These are phyloP conservation scores for Botryotinia calthae DNA, from an alignment of 2,329 filamentous ascomycete species.

Conservation along the genomic window DNA sequence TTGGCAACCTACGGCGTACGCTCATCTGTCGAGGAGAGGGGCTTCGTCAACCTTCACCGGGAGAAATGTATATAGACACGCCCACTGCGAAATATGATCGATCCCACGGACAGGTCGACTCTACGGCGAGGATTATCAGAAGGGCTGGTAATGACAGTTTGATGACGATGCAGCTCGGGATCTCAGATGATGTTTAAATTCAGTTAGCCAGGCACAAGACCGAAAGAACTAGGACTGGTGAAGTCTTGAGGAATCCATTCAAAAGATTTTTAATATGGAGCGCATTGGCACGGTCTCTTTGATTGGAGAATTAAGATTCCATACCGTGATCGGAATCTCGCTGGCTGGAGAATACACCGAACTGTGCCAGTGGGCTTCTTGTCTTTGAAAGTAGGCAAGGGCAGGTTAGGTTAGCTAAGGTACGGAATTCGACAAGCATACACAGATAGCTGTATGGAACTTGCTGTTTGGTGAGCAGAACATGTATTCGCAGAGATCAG, in stretches of 20 bases:
- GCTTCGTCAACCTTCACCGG: background rate
- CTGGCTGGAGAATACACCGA: background rate
- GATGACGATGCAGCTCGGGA: constrained; percentile 9
- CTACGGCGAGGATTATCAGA: constrained; percentile 6
- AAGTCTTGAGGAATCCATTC: background rate
- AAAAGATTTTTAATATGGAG: background rate
- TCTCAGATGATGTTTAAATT: constrained; percentile 1
- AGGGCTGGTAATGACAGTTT: constrained; percentile 5
- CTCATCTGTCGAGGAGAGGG: background rate
- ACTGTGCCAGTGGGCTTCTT: background rate
- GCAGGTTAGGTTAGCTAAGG: no score
- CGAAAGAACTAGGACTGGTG: background rate
- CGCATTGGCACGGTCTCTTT: background rate
- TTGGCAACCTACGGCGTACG: background rate
- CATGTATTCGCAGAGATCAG: background rate
- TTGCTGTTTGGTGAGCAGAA: background rate
- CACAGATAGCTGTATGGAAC: background rate
- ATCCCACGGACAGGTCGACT: background rate
- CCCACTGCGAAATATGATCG: background rate
- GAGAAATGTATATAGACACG: background rate
- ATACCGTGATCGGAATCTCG: background rate
- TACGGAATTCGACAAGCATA: background rate
- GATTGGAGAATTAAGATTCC: background rate
- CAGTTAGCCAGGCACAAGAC: constrained; percentile 4
- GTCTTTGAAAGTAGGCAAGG: background rate